These are phyloP conservation scores for Fraxinus platypoda DNA, from an alignment of 305 asterid genomes.

Conservation along the genomic window DNA sequence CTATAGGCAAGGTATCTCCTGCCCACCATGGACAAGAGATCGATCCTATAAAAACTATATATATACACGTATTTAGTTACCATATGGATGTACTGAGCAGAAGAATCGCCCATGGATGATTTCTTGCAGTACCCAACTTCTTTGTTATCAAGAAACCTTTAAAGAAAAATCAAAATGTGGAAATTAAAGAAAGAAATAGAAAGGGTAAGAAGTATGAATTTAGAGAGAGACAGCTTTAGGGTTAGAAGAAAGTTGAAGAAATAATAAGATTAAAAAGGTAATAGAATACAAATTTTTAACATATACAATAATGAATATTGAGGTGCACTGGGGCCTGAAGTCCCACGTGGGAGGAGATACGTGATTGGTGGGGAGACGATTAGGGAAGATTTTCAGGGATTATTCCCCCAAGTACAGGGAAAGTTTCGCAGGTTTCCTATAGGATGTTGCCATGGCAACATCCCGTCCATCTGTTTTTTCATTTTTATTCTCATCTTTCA, in stretches of 20 bases:
- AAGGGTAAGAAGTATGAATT: slow-evolving; percentile 1
- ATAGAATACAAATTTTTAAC: not conserved
- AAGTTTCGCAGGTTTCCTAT: too few species aligned
- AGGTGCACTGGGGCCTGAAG: slow-evolving; percentile 28
- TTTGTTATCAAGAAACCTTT: not conserved
- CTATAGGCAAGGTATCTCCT: too few species aligned
- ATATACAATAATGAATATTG: not conserved
- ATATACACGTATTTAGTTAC: slow-evolving; percentile 26
- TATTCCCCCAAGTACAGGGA: too few species aligned
- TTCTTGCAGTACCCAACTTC: not conserved
- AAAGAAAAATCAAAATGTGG: not conserved
- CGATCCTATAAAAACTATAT: too few species aligned
- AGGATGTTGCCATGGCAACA: too few species aligned
- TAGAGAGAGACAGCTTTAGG: not conserved
- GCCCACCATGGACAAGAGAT: too few species aligned
- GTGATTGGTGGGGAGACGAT: slow-evolving; percentile 69
- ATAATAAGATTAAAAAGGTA: not conserved
- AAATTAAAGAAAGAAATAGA: not conserved
- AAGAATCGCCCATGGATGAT: slow-evolving; percentile 55
- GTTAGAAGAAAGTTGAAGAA: not conserved
- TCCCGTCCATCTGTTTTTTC: too few species aligned
- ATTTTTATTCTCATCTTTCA: too few species aligned
- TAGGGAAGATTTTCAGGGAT: slow-evolving; percentile 35
- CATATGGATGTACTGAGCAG: slow-evolving; percentile 69
- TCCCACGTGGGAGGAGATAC: slow-evolving; percentile 61